Evolutionary conservation across 805 yeast genomes (phyloP).

Genomic region (Torulaspora maleeae): DNA sequence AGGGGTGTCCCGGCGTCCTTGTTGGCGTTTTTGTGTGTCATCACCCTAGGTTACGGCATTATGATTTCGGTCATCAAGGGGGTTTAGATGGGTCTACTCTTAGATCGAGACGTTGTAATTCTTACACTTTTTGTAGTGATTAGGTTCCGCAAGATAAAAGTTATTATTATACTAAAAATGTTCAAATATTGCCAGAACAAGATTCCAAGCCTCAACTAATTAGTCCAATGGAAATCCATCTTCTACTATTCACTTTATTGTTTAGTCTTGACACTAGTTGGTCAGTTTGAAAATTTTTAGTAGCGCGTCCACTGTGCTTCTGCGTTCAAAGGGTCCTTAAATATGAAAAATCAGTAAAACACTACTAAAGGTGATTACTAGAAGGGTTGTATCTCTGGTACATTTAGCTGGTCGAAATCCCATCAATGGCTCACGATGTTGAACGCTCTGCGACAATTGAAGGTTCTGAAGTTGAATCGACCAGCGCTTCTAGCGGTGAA

Average conservation of each 20-base stretch:
- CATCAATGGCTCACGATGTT: background rate
- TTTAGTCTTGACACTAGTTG: background rate
- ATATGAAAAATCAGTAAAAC: background rate
- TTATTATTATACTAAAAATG: too few species aligned
- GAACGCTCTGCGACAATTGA: background rate
- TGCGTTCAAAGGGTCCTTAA: background rate
- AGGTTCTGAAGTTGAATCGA: background rate
- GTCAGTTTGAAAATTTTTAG: constrained; percentile 3
- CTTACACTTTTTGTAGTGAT: too few species aligned
- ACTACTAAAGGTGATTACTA: background rate
- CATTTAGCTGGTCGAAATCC: background rate
- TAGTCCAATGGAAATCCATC: too few species aligned
- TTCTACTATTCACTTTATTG: too few species aligned
- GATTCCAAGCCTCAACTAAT: background rate
- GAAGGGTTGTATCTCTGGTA: background rate
- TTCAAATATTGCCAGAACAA: background rate
- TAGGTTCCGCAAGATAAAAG: too few species aligned
- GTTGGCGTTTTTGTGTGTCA: constrained; percentile 63
- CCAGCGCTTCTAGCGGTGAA: background rate
- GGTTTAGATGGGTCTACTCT: background rate
- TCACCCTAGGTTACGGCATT: constrained; percentile 75
- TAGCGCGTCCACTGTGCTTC: background rate
- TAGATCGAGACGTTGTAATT: too few species aligned
- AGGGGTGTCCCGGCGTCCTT: constrained; percentile 89
- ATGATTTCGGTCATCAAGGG: constrained; percentile 45